Base-by-base conservation (phyloP, 2,329 filamentous ascomycete species). In the Alternaria sp. region DNA sequence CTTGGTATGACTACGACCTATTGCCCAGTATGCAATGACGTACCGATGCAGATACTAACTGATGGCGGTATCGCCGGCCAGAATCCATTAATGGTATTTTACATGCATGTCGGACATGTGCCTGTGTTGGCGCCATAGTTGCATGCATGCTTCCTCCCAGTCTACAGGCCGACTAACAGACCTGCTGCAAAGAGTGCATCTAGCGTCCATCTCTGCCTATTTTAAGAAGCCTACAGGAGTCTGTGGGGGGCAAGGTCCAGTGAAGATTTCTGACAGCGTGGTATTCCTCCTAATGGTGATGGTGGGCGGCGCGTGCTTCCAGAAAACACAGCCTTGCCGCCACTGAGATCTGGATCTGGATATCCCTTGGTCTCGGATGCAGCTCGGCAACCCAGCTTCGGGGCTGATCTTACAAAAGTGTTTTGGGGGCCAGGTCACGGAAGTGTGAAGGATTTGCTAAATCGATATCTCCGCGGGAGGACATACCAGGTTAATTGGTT, bases 321-420 rank as follows among this genome's bases (percentile, higher is more conserved):
- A 32, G 36, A 27, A 34, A 22, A 41, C 52, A 59, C 53, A 50
- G 44, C 36, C 44, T 18, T 36, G 44, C 36, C 16, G 20, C 52
- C 36, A 46, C 34, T 11, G 34, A 34, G 12, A 34, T 20, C 50
- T 27, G 41, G 20, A 56, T 45, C n/a, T 22, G 44, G 52, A 55
- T 16, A 59, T 55, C 57, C 57, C 57, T 59, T 56, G 20, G 44
- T 16, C 27, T 28, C 34, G 34, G 25, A 27, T 56, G 54, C 28
- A 11, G 44, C n/a, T 46, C 45, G 44, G 45, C 52, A 55, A 53
- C 57, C 51, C 51, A 59, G 28, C 9, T 5, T 44, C 43, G 22
- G 38, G 51, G 34, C 52, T 10, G 34, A 12, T 52, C 25, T 20
- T 50, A 59, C 11, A 43, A 34, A 36, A 43, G 43, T n/a, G 18